Evolutionary conservation across 805 yeast genomes (phyloP), one percentile per base, ranked within the genome.

Genomic region (Saccharomycopsis fermentans): DNA sequence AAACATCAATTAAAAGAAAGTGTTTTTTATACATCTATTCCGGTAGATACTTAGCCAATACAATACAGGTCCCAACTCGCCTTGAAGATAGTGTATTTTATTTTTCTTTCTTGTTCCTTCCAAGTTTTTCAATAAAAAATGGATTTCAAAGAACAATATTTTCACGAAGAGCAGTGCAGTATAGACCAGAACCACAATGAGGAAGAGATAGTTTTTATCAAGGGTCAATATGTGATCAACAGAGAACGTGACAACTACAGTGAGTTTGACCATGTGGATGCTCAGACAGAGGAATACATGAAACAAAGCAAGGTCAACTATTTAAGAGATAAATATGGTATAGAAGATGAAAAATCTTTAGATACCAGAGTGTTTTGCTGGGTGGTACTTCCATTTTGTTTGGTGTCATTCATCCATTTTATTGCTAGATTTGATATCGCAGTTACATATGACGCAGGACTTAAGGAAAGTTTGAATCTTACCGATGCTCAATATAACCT

Each of bases 351-450:
- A 6, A 55, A 55, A 24, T 43, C 50, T 21, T 48, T 60, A 6
- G 57, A 58, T 21, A 17, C 43, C 4, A 58, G 52, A 48, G 55
- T 60, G 4, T 52, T 51, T 11, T 17, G 56, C 29, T 58, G 58
- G 34, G 61, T 58, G 34, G 59, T 60, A n/a, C n/a, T 52, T 19
- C 63, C 63, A 5, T 58, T 60, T 21, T 60, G 63, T 50, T 16
- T 60, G n/a, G 52, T 60, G n/a, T 60, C 63, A 3, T 55, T 60
- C 12, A 58, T 60, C 32, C 63, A 58, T 24, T 58, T 55, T n/a
- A 60, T 55, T 57, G 59, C 63, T n/a, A 37, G 63, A 27, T 60
- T 60, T 24, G 43, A 58, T 19, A 60, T 60, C 37, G 63, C 63
- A 6, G 63, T 55, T 3, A 59, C 61, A 4, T 48, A 59, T 14